Base-by-base conservation (phyloP, 768 basidiomycete genomes). In the Tephrocybe sp. region DNA sequence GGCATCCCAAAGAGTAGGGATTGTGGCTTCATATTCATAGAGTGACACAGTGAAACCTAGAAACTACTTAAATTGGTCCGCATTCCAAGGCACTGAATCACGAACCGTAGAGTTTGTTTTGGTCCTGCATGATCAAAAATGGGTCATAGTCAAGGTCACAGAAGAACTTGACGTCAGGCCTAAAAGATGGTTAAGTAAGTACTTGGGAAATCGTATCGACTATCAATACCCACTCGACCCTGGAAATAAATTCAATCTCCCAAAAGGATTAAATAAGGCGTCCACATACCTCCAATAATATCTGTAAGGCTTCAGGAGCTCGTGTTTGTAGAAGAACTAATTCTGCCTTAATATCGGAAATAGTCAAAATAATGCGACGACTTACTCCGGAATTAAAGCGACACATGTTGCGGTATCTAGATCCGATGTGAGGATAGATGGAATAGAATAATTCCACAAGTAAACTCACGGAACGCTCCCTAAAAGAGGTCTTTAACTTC, bases 321-420 rank as follows among this genome's bases (percentile, higher is more conserved):
- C 84, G 49, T 96, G 92, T 49, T 80, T 77, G 70, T 80, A 96
- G 73, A 97, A 97, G 76, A 88, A 92, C 86, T 92, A 51, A 8
- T 34, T 32, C 21, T 25, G 34, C 4, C 42, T 57, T 31, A 44
- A 24, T 26, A 32, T 24, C 16, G 35, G 40, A 30, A 18, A 41
- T 18, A 9, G 30, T 47, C 9, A 31, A 42, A 34, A 2, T 30
- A 24, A 15, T 25, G 30, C 9, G 9, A n/a, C 3, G n/a, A 73
- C 83, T 59, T 70, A 94, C 91, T 27, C 92, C 94, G 44, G 91
- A 93, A 69, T 97, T 94, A 72, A 83, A 98, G 15, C 96, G 83
- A 67, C 96, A 98, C 96, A 98, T 98, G 59, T 97, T 95, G 47
- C 96, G 87, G 60, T 98, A 96, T 27, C 76, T 77, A 39, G 40